phyloP scores from a whole-genome alignment of 2,329 filamentous ascomycete species.

The Fusarium heterosporum region DNA sequence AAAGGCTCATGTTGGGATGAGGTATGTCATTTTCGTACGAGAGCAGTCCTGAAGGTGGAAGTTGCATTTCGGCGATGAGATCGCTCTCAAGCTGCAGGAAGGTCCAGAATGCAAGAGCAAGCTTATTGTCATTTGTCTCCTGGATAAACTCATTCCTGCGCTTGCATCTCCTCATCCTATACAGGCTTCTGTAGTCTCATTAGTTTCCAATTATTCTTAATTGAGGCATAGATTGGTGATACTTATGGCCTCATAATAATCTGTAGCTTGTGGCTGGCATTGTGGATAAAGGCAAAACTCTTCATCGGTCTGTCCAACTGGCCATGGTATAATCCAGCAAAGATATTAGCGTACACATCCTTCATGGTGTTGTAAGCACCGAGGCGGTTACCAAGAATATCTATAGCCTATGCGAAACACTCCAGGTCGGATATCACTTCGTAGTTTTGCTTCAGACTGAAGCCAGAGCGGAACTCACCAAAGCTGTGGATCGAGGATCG shows the following conservation, averaged over 20 bases:
- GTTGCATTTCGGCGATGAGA: constrained; percentile 85
- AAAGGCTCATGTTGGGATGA: constrained; percentile 67
- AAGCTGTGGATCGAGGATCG: too few relatives aligned
- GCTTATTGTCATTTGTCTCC: constrained; percentile 66
- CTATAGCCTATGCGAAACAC: constrained; percentile 87
- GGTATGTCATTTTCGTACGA: constrained; percentile 73
- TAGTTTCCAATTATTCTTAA: not conserved
- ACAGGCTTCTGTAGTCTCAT: constrained; percentile 57
- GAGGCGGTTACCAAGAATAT: constrained; percentile 84
- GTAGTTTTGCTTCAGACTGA: constrained; percentile 68
- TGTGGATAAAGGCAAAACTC: constrained; percentile 75
- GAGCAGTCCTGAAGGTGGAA: constrained; percentile 70
- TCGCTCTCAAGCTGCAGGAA: constrained; percentile 95
- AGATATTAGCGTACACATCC: constrained; percentile 85
- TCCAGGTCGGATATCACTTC: constrained; percentile 90
- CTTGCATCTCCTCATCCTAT: constrained; percentile 59
- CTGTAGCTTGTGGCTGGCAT: constrained; percentile 69
- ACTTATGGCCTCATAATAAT: constrained; percentile 81
- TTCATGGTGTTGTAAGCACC: constrained; percentile 83
- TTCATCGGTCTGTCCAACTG: constrained; percentile 89
- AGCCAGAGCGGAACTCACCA: constrained; percentile 45
- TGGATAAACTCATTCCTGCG: constrained; percentile 53
- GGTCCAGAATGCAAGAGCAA: constrained; percentile 88
- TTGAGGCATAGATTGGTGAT: not conserved
- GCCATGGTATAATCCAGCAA: constrained; percentile 89